These are phyloP conservation scores for Colletotrichum destructivum DNA, from an alignment of 2,329 filamentous ascomycete species.

Conservation along the genomic window DNA sequence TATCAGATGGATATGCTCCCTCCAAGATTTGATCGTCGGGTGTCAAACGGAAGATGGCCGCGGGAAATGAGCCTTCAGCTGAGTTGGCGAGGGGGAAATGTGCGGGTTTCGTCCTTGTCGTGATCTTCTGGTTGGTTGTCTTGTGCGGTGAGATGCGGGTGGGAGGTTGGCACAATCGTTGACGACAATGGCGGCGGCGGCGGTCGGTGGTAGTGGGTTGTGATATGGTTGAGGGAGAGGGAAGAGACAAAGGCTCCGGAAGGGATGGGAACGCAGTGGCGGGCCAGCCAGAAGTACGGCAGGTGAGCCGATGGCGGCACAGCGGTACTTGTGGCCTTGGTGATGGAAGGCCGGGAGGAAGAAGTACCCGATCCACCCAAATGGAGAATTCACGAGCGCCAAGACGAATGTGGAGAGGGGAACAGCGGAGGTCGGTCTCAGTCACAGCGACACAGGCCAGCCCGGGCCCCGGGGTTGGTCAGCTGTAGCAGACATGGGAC, in stretches of 20 bases:
- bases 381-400: conserved; percentile 29
- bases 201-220: not conserved
- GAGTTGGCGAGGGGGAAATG: not conserved
- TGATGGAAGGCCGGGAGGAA: not conserved
- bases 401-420: conserved; percentile 34
- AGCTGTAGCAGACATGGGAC: conserved; percentile 33
- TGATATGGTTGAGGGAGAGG: conserved; percentile 28
- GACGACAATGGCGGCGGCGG: conserved; percentile 9
- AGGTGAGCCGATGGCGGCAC: conserved; percentile 7
- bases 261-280: conserved; percentile 36
- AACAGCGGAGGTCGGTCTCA: conserved; percentile 32
- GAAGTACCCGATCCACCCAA: conserved; percentile 16
- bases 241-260: conserved; percentile 36
- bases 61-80: conserved; percentile 8
- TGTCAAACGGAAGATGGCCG: conserved; percentile 7
- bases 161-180: conserved; percentile 6
- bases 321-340: conserved; percentile 9
- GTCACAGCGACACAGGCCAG: conserved; percentile 32
- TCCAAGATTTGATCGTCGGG: conserved; percentile 47
- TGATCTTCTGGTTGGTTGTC: not conserved
- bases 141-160: conserved; percentile 4
- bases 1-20: conserved; percentile 44
- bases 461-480: conserved; percentile 29
- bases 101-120: not conserved
- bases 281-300: conserved; percentile 8